Evolutionary conservation across 176 grass and related monocot genomes (phyloP).

Genomic region (Triticum turgidum): DNA sequence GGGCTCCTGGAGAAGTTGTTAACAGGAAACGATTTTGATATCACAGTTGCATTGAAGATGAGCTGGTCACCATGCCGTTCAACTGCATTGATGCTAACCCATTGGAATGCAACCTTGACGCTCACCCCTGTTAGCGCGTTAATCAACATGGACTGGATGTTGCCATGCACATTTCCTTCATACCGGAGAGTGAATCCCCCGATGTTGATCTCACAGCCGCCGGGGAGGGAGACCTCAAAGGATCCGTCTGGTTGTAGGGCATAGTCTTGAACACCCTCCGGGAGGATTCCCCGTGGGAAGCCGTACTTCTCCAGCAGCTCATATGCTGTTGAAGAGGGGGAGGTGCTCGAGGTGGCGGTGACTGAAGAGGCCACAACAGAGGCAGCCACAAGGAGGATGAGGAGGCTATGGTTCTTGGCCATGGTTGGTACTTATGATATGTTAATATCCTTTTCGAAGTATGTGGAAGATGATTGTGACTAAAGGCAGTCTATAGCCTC

Average conservation of each 20-base stretch:
- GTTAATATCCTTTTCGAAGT: background rate
- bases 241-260: background rate
- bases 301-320: constrained; percentile 45
- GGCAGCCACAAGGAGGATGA: background rate
- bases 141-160: background rate
- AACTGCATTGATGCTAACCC: background rate
- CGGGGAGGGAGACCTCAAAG: background rate
- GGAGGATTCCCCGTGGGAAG: constrained; percentile 13
- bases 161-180: background rate
- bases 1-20: background rate
- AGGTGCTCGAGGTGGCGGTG: background rate
- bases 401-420: background rate
- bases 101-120: background rate
- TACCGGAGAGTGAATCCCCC: background rate
- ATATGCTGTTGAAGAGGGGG: constrained; percentile 20
- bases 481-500: background rate
- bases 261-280: constrained; percentile 26
- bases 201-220: background rate
- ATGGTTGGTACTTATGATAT: background rate
- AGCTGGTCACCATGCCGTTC: background rate
- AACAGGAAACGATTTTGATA: background rate
- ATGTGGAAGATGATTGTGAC: background rate
- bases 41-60: background rate
- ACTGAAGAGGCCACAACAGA: background rate
- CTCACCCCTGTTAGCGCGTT: background rate